Conservation (phyloP, 345 rosid species). For the Bruguiera sexangula region DNA sequence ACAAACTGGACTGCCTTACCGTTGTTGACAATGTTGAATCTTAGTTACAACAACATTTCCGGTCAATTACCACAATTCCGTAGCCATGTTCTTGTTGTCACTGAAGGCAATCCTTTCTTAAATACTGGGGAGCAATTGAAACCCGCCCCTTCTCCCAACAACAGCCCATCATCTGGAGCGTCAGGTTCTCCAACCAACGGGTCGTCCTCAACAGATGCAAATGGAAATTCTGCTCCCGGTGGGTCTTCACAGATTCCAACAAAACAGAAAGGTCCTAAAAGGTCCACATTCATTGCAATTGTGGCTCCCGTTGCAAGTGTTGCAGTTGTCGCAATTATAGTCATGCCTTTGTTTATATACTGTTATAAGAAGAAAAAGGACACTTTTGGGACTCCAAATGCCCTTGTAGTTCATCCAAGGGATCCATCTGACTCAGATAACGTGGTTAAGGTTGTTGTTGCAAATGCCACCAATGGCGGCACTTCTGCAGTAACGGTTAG, state of each 20-base stretch:
- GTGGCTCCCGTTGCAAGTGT: slow-evolving; percentile 49
- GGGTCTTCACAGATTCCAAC: slow-evolving; percentile 26
- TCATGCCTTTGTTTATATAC: slow-evolving; percentile 42
- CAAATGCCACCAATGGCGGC: slow-evolving; percentile 42
- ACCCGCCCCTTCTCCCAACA: slow-evolving; percentile 26
- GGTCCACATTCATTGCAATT: slow-evolving; percentile 37
- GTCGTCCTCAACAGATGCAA: slow-evolving; percentile 16
- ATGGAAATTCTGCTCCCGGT: slow-evolving; percentile 21
- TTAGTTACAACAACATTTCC: slow-evolving; percentile 53
- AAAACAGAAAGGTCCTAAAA: slow-evolving; percentile 22
- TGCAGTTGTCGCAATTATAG: slow-evolving; percentile 38
- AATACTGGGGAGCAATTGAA: slow-evolving; percentile 10
- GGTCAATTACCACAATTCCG: slow-evolving; percentile 54
- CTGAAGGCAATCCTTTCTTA: slow-evolving; percentile 45
- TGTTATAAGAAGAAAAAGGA: slow-evolving; percentile 43
- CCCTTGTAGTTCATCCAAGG: slow-evolving; percentile 65
- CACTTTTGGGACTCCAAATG: slow-evolving; percentile 31
- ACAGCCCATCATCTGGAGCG: slow-evolving; percentile 23
- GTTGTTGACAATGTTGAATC: slow-evolving; percentile 49
- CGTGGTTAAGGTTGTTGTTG: slow-evolving; percentile 56
- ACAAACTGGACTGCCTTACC: slow-evolving; percentile 55
- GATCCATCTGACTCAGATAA: slow-evolving; percentile 58
- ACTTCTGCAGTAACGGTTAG: slow-evolving; percentile 39
- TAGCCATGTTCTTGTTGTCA: slow-evolving; percentile 25
- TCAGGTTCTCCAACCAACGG: slow-evolving; percentile 16